These are phyloP conservation scores for Achaetomiella virescens DNA, from an alignment of 495 filamentous ascomycete species.

Conservation along the genomic window DNA sequence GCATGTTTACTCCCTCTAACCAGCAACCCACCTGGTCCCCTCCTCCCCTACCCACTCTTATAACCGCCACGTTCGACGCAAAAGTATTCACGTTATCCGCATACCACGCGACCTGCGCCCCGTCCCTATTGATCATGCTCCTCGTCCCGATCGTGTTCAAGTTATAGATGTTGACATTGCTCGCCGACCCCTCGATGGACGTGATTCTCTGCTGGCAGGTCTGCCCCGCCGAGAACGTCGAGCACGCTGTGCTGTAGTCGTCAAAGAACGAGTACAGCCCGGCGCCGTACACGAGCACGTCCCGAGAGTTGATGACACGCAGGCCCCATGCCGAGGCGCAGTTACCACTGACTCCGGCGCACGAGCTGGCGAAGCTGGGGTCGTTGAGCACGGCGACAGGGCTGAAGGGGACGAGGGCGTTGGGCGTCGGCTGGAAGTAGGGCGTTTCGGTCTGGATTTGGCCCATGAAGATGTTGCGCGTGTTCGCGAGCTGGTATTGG, in stretches of 20 bases:
- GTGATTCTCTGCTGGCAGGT: constrained; percentile 52
- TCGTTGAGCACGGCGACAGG: constrained; percentile 45
- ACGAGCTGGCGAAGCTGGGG: constrained; percentile 49
- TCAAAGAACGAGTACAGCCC: constrained; percentile 76
- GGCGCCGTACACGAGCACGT: constrained; percentile 61
- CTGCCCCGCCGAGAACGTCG: constrained; percentile 38
- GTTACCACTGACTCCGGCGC: constrained; percentile 38
- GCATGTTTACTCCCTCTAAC: background rate
- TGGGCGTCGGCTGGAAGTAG: constrained; percentile 60
- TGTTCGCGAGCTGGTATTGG: constrained; percentile 71
- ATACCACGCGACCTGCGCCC: constrained; percentile 33
- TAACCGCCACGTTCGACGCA: constrained; percentile 40
- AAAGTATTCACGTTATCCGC: constrained; percentile 44
- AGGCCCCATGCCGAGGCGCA: constrained; percentile 61
- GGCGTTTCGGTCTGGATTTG: constrained; percentile 83
- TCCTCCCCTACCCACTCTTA: constrained; percentile 20
- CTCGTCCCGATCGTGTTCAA: constrained; percentile 49
- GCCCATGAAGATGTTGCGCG: constrained; percentile 64
- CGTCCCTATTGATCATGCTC: constrained; percentile 43
- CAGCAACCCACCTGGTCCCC: background rate
- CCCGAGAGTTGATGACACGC: constrained; percentile 52
- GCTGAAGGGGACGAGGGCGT: constrained; percentile 53
- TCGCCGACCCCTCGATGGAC: constrained; percentile 40
- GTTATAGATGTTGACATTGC: constrained; percentile 47
- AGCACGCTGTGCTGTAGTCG: constrained; percentile 43